Evolutionary conservation across 108 stramenopile species (phyloP).

Genomic region (Fistulifera pelliculosa): DNA sequence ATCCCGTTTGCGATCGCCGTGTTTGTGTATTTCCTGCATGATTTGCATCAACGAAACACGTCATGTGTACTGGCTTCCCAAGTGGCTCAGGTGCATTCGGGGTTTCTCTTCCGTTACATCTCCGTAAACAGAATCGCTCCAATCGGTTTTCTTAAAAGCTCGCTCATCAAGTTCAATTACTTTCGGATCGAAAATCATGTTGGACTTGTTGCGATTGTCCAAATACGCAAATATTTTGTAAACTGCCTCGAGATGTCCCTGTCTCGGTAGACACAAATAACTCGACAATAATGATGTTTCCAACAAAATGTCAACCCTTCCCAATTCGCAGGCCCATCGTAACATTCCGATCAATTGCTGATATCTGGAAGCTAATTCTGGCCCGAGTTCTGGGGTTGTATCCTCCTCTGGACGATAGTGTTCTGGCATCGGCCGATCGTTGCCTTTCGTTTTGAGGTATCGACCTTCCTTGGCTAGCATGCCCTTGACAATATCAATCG

Average conservation of each 20-base stretch:
- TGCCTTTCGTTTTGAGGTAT: not conserved
- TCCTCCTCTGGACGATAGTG: slow-evolving; percentile 21
- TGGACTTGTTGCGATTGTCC: slow-evolving; percentile 19
- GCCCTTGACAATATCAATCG: slow-evolving; percentile 13
- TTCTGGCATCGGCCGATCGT: slow-evolving; percentile 10
- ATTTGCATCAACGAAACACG: slow-evolving; percentile 24
- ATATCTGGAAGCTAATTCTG: slow-evolving; percentile 16
- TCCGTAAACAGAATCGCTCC: slow-evolving; percentile 10
- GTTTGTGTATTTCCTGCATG: slow-evolving; percentile 30
- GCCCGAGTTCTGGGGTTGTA: slow-evolving; percentile 9
- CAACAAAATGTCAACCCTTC: slow-evolving; percentile 25
- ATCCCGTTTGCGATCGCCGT: slow-evolving; percentile 25
- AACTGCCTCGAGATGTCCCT: slow-evolving; percentile 40
- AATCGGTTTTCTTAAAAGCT: slow-evolving; percentile 6
- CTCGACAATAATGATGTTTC: slow-evolving; percentile 44
- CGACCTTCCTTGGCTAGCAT: slow-evolving; percentile 9
- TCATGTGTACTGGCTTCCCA: slow-evolving; percentile 18
- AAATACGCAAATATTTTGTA: slow-evolving; percentile 43
- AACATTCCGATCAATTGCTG: slow-evolving; percentile 32
- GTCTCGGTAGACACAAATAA: slow-evolving; percentile 36
- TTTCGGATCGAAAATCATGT: slow-evolving; percentile 33
- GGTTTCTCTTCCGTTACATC: slow-evolving; percentile 14
- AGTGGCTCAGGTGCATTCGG: slow-evolving; percentile 14
- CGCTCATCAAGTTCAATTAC: slow-evolving; percentile 8
- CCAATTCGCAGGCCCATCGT: slow-evolving; percentile 34